Evolutionary conservation across 2,329 filamentous ascomycete species (phyloP).

Genomic region (Fusarium piperis): DNA sequence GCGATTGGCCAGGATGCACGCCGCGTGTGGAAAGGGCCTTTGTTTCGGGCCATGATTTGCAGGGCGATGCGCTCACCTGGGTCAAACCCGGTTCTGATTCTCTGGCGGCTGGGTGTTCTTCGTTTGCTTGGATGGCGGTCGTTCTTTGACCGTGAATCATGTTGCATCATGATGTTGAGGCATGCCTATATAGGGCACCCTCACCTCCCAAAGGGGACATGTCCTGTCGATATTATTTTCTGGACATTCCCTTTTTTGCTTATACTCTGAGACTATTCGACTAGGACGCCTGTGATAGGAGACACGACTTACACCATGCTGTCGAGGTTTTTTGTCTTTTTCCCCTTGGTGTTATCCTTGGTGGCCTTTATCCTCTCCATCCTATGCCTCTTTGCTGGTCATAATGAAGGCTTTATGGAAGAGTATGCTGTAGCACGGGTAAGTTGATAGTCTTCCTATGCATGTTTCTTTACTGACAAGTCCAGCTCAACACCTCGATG

Average conservation of each 20-base stretch:
- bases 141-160: conserved; percentile 19
- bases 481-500: conserved; percentile 52
- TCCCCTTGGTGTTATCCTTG: conserved; percentile 51
- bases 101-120: conserved; percentile 9
- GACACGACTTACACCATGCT: conserved; percentile 27
- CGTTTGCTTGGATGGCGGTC: background rate
- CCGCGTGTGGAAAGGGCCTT: conserved; percentile 1
- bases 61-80: conserved; percentile 32
- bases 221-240: background rate
- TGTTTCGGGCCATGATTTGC: conserved; percentile 38
- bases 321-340: conserved; percentile 45
- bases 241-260: conserved; percentile 11
- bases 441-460: conserved; percentile 7
- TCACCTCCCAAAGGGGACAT: conserved; percentile 4
- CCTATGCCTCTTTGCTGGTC: conserved; percentile 53
- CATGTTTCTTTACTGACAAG: background rate
- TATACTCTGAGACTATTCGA: conserved; percentile 4
- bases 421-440: conserved; percentile 54
- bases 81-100: conserved; percentile 18
- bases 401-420: conserved; percentile 54
- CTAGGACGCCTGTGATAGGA: background rate
- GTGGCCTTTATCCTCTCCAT: conserved; percentile 52
- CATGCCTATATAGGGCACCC: conserved; percentile 22
- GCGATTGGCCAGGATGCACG: background rate
- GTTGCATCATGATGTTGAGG: conserved; percentile 28